phyloP scores from a whole-genome alignment of 192 early-diverging fungal genomes.

The Thamnidium elegans region DNA sequence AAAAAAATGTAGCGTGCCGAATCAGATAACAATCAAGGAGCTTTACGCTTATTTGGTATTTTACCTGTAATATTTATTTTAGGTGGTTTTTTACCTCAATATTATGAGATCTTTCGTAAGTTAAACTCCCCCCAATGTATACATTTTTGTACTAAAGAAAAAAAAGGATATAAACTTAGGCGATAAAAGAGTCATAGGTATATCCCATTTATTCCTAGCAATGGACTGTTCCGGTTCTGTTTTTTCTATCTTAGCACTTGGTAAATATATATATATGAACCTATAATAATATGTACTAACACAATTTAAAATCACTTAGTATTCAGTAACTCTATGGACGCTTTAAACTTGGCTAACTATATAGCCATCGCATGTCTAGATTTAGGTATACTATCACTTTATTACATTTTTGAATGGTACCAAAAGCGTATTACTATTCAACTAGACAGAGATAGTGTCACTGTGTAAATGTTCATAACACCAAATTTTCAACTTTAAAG shows the following conservation, averaged over 20 bases:
- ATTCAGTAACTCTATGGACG: conserved; percentile 15
- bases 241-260: conserved; percentile 43
- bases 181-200: conserved; percentile 35
- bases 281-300: too few relatives aligned
- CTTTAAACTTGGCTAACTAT: conserved; percentile 25
- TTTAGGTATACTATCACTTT: conserved; percentile 19
- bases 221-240: conserved; percentile 42
- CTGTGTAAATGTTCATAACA: not conserved
- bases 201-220: conserved; percentile 42
- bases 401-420: conserved; percentile 34
- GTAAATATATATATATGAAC: conserved; percentile 18
- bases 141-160: not conserved
- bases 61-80: conserved; percentile 40
- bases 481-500: not conserved
- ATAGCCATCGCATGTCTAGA: conserved; percentile 25
- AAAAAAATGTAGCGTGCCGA: too few relatives aligned
- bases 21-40: conserved; percentile 27
- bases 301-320: not conserved
- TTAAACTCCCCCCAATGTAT: not conserved
- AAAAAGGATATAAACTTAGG: conserved; percentile 13
- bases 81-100: conserved; percentile 46
- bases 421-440: conserved; percentile 1
- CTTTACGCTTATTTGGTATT: conserved; percentile 39
- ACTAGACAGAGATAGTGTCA: not conserved
- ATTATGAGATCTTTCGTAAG: conserved; percentile 37